Evolutionary conservation across 768 basidiomycete genomes (phyloP).

Genomic region (Lentinula edodes): DNA sequence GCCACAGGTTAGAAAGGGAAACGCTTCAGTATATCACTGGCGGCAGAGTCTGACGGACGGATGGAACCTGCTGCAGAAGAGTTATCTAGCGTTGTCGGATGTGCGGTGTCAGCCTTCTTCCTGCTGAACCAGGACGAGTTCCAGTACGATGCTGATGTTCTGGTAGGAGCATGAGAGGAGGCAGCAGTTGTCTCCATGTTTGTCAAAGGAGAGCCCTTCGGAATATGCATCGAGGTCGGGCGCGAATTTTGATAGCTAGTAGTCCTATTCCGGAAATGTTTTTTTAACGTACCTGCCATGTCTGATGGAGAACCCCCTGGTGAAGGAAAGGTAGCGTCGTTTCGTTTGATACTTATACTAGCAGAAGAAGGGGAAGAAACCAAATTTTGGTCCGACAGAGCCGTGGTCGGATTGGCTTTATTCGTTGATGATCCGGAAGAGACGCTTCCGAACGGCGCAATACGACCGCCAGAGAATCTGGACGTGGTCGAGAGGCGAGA

Average conservation of each 20-base stretch:
- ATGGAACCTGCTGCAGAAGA: not conserved
- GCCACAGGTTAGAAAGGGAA: not conserved
- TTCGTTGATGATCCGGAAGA: constrained; percentile 31
- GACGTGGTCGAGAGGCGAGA: constrained; percentile 68
- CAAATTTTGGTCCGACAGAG: constrained; percentile 51
- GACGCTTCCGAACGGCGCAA: constrained; percentile 52
- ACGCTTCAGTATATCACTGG: constrained; percentile 4
- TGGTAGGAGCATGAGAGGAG: constrained; percentile 20
- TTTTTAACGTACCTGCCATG: constrained; percentile 36
- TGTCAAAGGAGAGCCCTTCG: constrained; percentile 44
- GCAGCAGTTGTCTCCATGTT: constrained; percentile 15
- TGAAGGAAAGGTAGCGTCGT: constrained; percentile 42
- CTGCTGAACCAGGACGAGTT: constrained; percentile 58
- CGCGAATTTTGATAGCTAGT: constrained; percentile 54
- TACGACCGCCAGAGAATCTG: constrained; percentile 56
- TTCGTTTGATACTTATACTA: constrained; percentile 32
- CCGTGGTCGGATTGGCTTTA: constrained; percentile 67
- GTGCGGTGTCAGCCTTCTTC: constrained; percentile 44
- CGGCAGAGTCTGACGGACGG: not conserved
- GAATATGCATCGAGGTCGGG: constrained; percentile 52
- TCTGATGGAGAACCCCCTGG: constrained; percentile 60
- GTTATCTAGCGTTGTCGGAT: constrained; percentile 43
- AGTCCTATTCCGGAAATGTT: constrained; percentile 45
- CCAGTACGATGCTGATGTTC: constrained; percentile 52
- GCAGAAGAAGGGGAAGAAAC: constrained; percentile 40